Percentiles rank a stretch among this genome's conserved stretches.
phyloP scores from a whole-genome alignment of 768 basidiomycete species.

The Mycena albidolilacea region DNA sequence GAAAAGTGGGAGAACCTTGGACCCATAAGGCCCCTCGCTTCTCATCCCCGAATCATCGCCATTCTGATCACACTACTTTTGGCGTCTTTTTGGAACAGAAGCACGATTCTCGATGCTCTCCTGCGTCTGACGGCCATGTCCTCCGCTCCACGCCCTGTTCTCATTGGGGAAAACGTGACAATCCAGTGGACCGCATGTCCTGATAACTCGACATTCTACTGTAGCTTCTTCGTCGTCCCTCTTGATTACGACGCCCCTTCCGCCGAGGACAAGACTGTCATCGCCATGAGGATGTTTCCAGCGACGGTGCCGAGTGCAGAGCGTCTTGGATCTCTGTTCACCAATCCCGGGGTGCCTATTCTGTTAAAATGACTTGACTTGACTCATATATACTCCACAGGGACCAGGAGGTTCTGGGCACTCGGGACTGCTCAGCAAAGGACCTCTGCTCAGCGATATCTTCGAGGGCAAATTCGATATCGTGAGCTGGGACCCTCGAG shows the following conservation, averaged over 20 bases:
- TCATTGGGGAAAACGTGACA: not conserved
- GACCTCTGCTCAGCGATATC: constrained; percentile 25
- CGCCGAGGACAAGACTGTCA: constrained; percentile 18
- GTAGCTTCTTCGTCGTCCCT: constrained; percentile 26
- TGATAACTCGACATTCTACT: constrained; percentile 33
- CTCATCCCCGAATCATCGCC: not conserved
- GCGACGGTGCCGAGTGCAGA: constrained; percentile 15
- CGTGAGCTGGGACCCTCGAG: constrained; percentile 38
- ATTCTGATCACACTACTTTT: not conserved
- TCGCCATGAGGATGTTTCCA: constrained; percentile 32
- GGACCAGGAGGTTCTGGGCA: constrained; percentile 36
- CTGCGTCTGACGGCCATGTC: not conserved
- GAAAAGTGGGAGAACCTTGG: not conserved
- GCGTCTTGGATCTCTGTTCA: constrained; percentile 33
- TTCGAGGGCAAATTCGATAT: constrained; percentile 37
- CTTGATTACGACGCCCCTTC: constrained; percentile 24
- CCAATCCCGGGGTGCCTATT: constrained; percentile 25
- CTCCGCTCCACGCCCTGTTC: not conserved
- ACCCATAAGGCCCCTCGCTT: not conserved
- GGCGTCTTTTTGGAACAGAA: not conserved
- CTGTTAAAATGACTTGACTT: not conserved
- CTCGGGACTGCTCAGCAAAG: constrained; percentile 9
- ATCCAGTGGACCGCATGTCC: constrained; percentile 29
- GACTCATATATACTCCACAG: not conserved
- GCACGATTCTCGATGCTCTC: not conserved